A percentile compares a stretch with the other conserved stretches of the same genome.
Evolutionary conservation across 73 alveolate species (phyloP).

Genomic region (Uronychia binucleata): DNA sequence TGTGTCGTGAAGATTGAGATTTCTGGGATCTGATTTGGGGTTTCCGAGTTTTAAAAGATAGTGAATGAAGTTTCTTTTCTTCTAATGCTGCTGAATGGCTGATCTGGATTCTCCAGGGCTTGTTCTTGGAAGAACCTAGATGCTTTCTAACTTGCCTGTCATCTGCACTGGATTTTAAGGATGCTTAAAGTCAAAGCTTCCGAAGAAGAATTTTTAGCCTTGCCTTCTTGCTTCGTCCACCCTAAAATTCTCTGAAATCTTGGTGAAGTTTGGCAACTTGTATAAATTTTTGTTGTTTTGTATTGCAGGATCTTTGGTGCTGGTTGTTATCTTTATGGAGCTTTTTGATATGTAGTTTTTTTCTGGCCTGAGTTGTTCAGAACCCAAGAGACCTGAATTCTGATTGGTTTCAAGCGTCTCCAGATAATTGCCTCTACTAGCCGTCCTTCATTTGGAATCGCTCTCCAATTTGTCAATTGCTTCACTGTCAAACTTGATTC

Average conservation of each 20-base stretch:
- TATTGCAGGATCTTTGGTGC: background rate
- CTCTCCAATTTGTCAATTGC: background rate
- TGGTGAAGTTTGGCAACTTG: background rate
- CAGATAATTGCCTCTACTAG: too few species aligned
- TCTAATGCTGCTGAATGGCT: background rate
- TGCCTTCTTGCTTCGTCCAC: background rate
- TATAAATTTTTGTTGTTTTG: background rate
- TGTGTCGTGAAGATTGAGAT: background rate
- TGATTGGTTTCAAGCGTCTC: background rate
- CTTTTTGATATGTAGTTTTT: background rate
- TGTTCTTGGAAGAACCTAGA: background rate
- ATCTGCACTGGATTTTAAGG: background rate
- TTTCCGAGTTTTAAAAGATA: background rate
- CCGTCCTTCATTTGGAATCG: too few species aligned
- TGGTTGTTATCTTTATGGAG: background rate
- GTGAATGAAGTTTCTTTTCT: background rate
- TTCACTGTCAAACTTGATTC: too few species aligned
- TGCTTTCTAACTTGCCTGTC: background rate
- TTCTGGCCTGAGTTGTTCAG: background rate
- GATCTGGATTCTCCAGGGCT: background rate
- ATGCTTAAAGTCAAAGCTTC: background rate
- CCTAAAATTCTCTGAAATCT: background rate
- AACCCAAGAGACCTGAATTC: background rate
- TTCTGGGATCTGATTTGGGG: background rate
- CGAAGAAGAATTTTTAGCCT: background rate